These are phyloP conservation scores for Hyaloscypha bicolor DNA, from an alignment of 495 filamentous ascomycete species.

Conservation along the genomic window DNA sequence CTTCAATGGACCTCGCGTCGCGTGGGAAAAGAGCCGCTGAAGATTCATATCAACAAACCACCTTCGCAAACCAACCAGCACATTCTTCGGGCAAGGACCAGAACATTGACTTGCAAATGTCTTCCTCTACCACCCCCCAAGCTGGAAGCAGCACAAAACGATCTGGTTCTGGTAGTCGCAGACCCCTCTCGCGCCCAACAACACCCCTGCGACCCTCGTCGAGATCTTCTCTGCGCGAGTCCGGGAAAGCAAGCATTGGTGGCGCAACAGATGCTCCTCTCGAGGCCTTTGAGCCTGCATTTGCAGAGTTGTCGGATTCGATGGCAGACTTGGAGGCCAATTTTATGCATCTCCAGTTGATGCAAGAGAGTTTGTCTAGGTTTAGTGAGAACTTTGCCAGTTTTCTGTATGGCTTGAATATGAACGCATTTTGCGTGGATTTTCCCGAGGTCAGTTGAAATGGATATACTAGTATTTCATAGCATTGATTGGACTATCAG, in stretches of 20 bases:
- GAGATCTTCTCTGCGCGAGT: slow-evolving; percentile 81
- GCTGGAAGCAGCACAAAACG: slow-evolving; percentile 28
- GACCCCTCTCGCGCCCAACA: slow-evolving; percentile 70
- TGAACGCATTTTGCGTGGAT: slow-evolving; percentile 99
- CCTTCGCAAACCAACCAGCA: slow-evolving; percentile 1
- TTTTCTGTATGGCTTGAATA: slow-evolving; percentile 94
- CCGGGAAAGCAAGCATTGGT: slow-evolving; percentile 50
- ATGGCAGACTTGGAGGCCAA: slow-evolving; percentile 96
- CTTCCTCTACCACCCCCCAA: slow-evolving; percentile 29
- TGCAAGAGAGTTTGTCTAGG: slow-evolving; percentile 92
- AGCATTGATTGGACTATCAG: slow-evolving; percentile 23
- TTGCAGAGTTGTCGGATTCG: slow-evolving; percentile 90
- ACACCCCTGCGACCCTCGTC: slow-evolving; percentile 93
- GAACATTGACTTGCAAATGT: slow-evolving; percentile 17
- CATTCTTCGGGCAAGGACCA: background rate
- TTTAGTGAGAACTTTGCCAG: slow-evolving; percentile 96
- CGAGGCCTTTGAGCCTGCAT: slow-evolving; percentile 80
- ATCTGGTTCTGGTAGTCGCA: slow-evolving; percentile 27
- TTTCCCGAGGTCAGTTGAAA: slow-evolving; percentile 75
- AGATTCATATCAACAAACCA: slow-evolving; percentile 11
- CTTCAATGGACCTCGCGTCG: background rate
- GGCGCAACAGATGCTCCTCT: slow-evolving; percentile 72
- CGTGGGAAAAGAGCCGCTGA: background rate
- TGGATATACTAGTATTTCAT: background rate
- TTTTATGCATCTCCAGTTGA: slow-evolving; percentile 94